Conservation (phyloP, 176 grass and related monocot species). For the Alopecurus myosuroides region DNA sequence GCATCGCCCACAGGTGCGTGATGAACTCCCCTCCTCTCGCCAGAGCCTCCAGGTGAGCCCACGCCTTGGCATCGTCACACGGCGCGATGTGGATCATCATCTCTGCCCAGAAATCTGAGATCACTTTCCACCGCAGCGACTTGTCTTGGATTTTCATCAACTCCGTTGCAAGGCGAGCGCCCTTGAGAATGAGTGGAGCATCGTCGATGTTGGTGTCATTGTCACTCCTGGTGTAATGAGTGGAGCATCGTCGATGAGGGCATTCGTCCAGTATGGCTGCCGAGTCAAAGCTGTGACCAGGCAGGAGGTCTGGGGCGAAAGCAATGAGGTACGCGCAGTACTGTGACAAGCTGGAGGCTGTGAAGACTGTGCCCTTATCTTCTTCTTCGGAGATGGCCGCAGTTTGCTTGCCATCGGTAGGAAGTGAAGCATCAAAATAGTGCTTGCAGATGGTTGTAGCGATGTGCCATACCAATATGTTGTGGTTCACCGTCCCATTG, state of each 20-base stretch:
- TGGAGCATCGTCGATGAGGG: background rate
- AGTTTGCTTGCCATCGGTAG: no score
- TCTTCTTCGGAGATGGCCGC: no score
- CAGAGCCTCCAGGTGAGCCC: background rate
- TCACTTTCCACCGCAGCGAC: background rate
- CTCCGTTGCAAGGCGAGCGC: background rate
- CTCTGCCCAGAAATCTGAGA: background rate
- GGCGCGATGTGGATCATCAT: background rate
- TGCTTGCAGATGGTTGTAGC: background rate
- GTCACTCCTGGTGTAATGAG: no score
- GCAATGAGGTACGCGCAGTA: background rate
- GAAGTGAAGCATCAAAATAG: no score
- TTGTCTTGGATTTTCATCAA: background rate
- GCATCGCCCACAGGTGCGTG: slow-evolving; percentile 9
- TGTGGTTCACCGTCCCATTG: no score
- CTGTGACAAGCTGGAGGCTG: background rate
- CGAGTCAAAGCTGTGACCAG: background rate
- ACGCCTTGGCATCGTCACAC: background rate
- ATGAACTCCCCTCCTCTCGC: slow-evolving; percentile 2
- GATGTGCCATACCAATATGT: background rate
- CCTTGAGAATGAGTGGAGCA: background rate
- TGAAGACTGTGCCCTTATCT: background rate
- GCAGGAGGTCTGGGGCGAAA: background rate
- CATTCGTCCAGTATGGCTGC: background rate
- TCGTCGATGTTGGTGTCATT: no score